phyloP scores from a whole-genome alignment of 1,139 yeast species.

The Nakaseomyces nivariensis region DNA sequence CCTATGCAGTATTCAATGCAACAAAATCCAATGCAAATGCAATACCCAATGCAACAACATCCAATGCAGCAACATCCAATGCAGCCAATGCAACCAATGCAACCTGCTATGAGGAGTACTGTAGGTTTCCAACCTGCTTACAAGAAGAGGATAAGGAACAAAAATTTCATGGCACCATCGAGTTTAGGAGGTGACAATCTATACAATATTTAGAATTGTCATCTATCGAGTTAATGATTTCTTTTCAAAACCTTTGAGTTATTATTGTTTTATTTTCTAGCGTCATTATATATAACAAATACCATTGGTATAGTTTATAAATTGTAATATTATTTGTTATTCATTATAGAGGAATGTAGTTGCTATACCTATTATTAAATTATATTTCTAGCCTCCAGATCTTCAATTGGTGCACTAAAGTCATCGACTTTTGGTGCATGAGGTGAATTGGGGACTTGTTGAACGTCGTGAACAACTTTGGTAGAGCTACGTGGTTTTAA shows the following conservation, averaged over 20 bases:
- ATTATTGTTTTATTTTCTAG: not conserved
- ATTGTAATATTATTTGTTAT: slow-evolving; percentile 1
- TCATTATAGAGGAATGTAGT: not conserved
- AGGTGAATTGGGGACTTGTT: not conserved
- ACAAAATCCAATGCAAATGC: slow-evolving; percentile 7
- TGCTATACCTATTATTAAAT: no score
- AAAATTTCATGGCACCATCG: slow-evolving; percentile 8
- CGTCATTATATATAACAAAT: not conserved
- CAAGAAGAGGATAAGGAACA: slow-evolving; percentile 28
- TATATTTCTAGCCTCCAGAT: no score
- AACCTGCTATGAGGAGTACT: slow-evolving; percentile 1
- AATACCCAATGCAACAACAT: slow-evolving; percentile 7
- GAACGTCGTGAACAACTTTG: not conserved
- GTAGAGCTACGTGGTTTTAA: slow-evolving; percentile 43
- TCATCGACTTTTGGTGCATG: not conserved
- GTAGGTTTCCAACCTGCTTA: slow-evolving; percentile 27
- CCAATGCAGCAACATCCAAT: slow-evolving; percentile 7
- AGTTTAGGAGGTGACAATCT: slow-evolving; percentile 1
- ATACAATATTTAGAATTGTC: slow-evolving; percentile 11
- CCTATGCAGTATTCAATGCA: slow-evolving; percentile 6
- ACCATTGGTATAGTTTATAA: not conserved
- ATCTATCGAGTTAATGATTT: no score
- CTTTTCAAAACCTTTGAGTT: no score
- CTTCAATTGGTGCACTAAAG: not conserved
- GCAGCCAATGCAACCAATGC: slow-evolving; percentile 4